Evolutionary conservation across 1,284 basidiomycete genomes (phyloP).

Genomic region (Prillingera fragicola): DNA sequence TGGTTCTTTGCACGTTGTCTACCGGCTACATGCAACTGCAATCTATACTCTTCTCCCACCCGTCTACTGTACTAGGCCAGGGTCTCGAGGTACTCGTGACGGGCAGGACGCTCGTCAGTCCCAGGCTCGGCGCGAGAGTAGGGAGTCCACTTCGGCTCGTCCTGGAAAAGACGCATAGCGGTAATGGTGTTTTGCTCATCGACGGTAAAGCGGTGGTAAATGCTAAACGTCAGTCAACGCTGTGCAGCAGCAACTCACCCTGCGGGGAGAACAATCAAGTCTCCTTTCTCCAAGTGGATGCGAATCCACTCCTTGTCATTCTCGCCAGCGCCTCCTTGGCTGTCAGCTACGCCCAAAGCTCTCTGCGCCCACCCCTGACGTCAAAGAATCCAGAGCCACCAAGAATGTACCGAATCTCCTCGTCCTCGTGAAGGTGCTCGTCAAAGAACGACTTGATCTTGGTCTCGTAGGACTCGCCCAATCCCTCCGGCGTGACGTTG

Average conservation of each 20-base stretch:
- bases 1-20: neutral
- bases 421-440: constrained; percentile 84
- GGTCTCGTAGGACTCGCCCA: constrained; percentile 70
- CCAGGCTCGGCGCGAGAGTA: constrained; percentile 58
- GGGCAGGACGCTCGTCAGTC: constrained; percentile 59
- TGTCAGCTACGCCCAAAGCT: neutral
- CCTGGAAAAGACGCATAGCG: constrained; percentile 74
- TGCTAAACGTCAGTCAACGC: constrained; percentile 37
- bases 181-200: constrained; percentile 64
- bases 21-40: neutral
- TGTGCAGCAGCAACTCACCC: constrained; percentile 47
- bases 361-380: constrained; percentile 59
- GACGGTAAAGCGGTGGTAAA: constrained; percentile 81
- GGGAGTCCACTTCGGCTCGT: constrained; percentile 80
- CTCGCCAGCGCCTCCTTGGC: constrained; percentile 13
- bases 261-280: constrained; percentile 66
- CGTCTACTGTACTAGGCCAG: constrained; percentile 14
- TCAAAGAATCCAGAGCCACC: constrained; percentile 80
- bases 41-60: neutral
- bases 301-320: constrained; percentile 66
- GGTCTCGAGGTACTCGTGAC: constrained; percentile 59
- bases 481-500: constrained; percentile 63
- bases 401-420: constrained; percentile 81
- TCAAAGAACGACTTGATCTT: constrained; percentile 75
- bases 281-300: constrained; percentile 61